Evolutionary conservation across 208 protist species (phyloP), one percentile per base, ranked within the genome.

Genomic region (Vickermania spadyakhi): DNA sequence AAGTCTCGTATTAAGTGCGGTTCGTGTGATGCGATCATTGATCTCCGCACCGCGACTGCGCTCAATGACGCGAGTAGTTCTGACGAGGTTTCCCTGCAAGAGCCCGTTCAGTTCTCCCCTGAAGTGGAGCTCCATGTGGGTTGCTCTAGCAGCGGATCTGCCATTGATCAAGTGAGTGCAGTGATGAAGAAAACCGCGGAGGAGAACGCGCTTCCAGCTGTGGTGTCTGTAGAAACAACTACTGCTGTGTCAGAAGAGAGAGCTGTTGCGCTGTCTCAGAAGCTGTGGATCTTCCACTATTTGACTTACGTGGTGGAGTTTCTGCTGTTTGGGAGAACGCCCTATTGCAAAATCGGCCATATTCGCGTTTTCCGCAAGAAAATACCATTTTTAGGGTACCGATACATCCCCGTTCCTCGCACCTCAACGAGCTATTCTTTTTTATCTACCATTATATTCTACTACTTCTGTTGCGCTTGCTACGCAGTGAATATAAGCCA

Each of bases 311-410:
- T 55, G 0, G 74, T 94, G 26, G 87, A 94, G 70, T 85, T 73
- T 52, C 18, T 89, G n/a, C 23, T 91, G 0, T 88, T 94, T 67
- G 87, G 87, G 23, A 72, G n/a, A 7, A 72, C 68, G 31, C 83
- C 83, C 4, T 61, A 73, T 50, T 78, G 76, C 0, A 79, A 72
- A 58, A 64, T 94, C 22, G 87, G 87, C 0, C 62, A 89, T 60
- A 69, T 94, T 5, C 83, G 83, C 31, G 70, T 94, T 11, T 94
- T 94, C 61, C 77, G 81, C 22, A 82, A 80, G 61, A 63, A 60
- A 49, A 30, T 94, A 29, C 87, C 83, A 1, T 75, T 87, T 29
- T 64, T 74, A 50, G 79, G 84, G n/a, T 54, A 66, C 45, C 49
- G 78, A 23, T 75, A 86, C 69, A 72, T 94, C 62, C 70, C 75